Conservation (phyloP, 352 stramenopile species). For the Phytophthora chlamydospora region DNA sequence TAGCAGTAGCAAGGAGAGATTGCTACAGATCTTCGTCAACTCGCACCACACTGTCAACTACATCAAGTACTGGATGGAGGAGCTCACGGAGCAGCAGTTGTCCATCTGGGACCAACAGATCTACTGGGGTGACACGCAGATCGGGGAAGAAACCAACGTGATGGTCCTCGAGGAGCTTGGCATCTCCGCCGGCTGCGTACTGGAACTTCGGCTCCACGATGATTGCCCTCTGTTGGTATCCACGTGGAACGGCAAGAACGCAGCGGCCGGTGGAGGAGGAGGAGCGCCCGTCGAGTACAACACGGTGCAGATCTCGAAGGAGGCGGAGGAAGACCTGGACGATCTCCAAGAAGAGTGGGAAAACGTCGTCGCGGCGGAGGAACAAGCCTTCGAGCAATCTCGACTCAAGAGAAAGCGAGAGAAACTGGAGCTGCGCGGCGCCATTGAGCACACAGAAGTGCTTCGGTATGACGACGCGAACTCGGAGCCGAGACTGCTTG, state of each 20-base stretch:
- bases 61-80: conserved; percentile 86
- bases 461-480: conserved; percentile 58
- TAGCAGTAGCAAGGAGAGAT: conserved; percentile 21
- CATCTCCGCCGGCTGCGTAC: conserved; percentile 63
- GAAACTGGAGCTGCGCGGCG: conserved; percentile 56
- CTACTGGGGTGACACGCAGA: conserved; percentile 77
- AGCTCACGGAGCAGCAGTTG: conserved; percentile 77
- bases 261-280: conserved; percentile 32
- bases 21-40: conserved; percentile 69
- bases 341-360: conserved; percentile 74
- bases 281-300: conserved; percentile 64
- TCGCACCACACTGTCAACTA: conserved; percentile 78
- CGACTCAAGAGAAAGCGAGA: conserved; percentile 53
- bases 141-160: conserved; percentile 74
- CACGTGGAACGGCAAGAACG: conserved; percentile 64
- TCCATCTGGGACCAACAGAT: conserved; percentile 86
- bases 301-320: conserved; percentile 84
- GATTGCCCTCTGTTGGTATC: conserved; percentile 75
- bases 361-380: conserved; percentile 59
- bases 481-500: conserved; percentile 50
- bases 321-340: conserved; percentile 78
- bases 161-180: conserved; percentile 80
- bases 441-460: conserved; percentile 68
- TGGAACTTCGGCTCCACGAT: conserved; percentile 79
- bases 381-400: conserved; percentile 60